Conservation (phyloP, 345 rosid species). For the Syzygium oleosum region DNA sequence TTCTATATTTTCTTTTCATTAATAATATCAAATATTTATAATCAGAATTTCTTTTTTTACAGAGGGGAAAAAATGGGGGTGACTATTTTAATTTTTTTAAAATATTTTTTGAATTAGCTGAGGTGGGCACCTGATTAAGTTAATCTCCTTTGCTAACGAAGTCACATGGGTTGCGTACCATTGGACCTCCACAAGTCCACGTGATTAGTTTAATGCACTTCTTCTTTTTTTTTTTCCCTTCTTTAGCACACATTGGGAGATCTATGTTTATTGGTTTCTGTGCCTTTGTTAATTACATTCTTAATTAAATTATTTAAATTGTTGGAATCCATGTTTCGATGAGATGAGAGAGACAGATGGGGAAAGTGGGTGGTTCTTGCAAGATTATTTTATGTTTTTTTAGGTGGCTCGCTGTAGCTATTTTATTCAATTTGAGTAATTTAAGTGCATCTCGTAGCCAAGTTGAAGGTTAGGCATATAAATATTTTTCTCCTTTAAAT, state of each 20-base stretch:
- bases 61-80: background rate
- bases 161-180: conserved; percentile 50
- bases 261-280: background rate
- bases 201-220: conserved; percentile 3
- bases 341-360: background rate
- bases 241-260: conserved; percentile 4
- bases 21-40: background rate
- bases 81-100: background rate
- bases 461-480: background rate
- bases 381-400: background rate
- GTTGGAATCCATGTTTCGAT: background rate
- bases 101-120: background rate
- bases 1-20: background rate
- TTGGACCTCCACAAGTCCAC: conserved; percentile 31
- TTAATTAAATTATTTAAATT: conserved; percentile 2
- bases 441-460: background rate
- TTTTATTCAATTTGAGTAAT: background rate
- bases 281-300: conserved; percentile 1
- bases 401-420: background rate
- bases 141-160: conserved; percentile 14
- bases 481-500: background rate
- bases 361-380: background rate
- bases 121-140: background rate
- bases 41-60: background rate
- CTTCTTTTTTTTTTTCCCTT: background rate